These are phyloP conservation scores for Moesziomyces globuligerus DNA, from an alignment of 1,284 basidiomycete genomes.

Conservation along the genomic window DNA sequence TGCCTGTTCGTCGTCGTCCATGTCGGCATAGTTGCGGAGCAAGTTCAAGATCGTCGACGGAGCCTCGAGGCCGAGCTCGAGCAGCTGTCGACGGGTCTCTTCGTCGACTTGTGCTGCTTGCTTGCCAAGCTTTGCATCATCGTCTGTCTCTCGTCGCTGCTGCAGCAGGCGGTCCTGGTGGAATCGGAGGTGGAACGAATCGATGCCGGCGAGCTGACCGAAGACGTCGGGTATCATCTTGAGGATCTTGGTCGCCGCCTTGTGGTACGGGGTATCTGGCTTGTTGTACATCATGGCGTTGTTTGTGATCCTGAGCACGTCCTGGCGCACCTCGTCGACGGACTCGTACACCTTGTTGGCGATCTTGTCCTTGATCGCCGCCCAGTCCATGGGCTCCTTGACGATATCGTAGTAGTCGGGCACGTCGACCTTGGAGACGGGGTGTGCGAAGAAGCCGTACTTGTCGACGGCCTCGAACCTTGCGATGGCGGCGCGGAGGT, in stretches of 20 bases:
- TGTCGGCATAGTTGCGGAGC: constrained; percentile 40
- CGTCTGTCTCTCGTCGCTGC: constrained; percentile 6
- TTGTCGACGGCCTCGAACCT: constrained; percentile 45
- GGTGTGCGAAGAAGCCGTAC: constrained; percentile 52
- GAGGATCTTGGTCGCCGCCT: constrained; percentile 78
- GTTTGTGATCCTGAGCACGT: constrained; percentile 81
- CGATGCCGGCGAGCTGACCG: constrained; percentile 69
- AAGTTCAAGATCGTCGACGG: constrained; percentile 31
- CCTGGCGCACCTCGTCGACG: constrained; percentile 80
- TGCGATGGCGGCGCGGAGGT: constrained; percentile 28
- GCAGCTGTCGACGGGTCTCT: constrained; percentile 8
- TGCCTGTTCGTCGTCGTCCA: constrained; percentile 12
- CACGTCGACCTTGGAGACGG: constrained; percentile 75
- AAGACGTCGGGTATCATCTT: constrained; percentile 72
- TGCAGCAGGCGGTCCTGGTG: constrained; percentile 8
- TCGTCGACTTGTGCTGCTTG: constrained; percentile 1
- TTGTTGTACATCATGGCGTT: constrained; percentile 92
- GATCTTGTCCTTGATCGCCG: constrained; percentile 73
- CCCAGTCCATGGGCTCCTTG: constrained; percentile 89
- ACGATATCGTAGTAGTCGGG: constrained; percentile 93
- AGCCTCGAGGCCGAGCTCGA: constrained; percentile 48
- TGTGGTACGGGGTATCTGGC: constrained; percentile 77
- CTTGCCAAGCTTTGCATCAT: background rate
- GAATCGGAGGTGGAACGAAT: constrained; percentile 25
- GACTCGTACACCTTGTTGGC: constrained; percentile 82